Percentiles rank a stretch among this genome's conserved stretches.
These are phyloP conservation scores for Nephelium lappaceum DNA, from an alignment of 345 rosid genomes.

Conservation along the genomic window DNA sequence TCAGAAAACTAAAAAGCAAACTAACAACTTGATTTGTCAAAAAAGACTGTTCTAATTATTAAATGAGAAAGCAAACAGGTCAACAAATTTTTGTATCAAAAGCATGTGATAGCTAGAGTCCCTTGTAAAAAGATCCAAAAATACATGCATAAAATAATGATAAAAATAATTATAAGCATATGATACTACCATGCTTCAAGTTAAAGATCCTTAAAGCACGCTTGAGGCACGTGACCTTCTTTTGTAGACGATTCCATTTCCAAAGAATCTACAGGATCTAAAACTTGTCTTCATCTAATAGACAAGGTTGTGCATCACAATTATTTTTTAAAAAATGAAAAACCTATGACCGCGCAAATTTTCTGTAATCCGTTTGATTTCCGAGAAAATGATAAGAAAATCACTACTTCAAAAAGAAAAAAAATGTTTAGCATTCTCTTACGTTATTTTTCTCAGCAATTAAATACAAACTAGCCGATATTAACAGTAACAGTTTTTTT, in stretches of 20 bases:
- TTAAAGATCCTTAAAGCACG: conserved; percentile 70
- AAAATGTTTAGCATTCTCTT: neutral
- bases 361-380: neutral
- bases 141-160: conserved; percentile 1
- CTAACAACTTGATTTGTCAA: conserved; percentile 1
- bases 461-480: conserved; percentile 8
- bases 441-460: conserved; percentile 26
- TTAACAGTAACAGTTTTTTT: neutral
- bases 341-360: neutral
- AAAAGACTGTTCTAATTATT: neutral
- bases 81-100: conserved; percentile 21
- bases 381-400: conserved; percentile 5
- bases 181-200: conserved; percentile 33
- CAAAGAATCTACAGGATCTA: conserved; percentile 32
- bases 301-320: neutral
- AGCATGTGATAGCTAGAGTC: conserved; percentile 25
- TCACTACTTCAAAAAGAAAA: neutral
- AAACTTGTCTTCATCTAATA: conserved; percentile 15
- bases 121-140: conserved; percentile 24
- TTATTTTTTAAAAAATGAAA: neutral
- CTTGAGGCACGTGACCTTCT: conserved; percentile 48
- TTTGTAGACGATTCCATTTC: conserved; percentile 7
- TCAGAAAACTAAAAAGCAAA: conserved; percentile 31
- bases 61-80: conserved; percentile 19
- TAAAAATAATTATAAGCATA: conserved; percentile 14